Base-by-base conservation (phyloP, 1,139 yeast genomes). In the Lodderomyces parapsilosis region DNA sequence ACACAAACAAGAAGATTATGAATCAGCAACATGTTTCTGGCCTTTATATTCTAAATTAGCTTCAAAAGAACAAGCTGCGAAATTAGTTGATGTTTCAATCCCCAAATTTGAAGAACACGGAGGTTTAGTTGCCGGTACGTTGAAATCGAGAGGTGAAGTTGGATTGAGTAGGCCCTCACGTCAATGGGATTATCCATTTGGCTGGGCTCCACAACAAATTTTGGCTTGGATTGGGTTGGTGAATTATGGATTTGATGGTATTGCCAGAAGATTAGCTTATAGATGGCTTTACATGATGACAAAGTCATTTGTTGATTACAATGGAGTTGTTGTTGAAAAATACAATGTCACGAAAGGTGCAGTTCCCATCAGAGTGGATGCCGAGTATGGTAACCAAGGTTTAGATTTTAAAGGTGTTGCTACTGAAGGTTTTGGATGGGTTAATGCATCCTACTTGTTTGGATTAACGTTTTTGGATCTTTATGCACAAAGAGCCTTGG, bases 201-300 rank as follows among this genome's bases (percentile, higher is more conserved):
- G 98, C 4, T 93, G 99, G 99, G 97, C 99, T 0, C 99, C 99
- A 2, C 99, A 94, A 62, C 99, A 93, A 62, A 88, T 93, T 17
- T 66, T 93, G 43, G 94, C 96, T 0, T 93, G 99, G 99, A 78
- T 78, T 36, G 99, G 98, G 0, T 71, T 93, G 33, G 59, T 63
- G 27, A 79, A 83, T 44, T 93, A 93, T 59, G 95, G 94, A 0
- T 88, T 74, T 57, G 67, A 64, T 3, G 81, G 77, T 2, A 78
- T 78, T 19, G 84, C 94, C 2, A 74, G 84, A 48, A 70, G 98
- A 48, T 66, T 93, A 44, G 83, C 84, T 3, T 88, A 88, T 59
- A 76, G 96, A 48, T 93, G 99, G 99, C 68, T 89, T 34, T 86
- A 76, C 59, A 74, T 91, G 74, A 88, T 94, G 82, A 90, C 96